Evolutionary conservation across 2,329 filamentous ascomycete species (phyloP), one percentile per base, ranked within the genome.

Genomic region (Balansia obtecta): DNA sequence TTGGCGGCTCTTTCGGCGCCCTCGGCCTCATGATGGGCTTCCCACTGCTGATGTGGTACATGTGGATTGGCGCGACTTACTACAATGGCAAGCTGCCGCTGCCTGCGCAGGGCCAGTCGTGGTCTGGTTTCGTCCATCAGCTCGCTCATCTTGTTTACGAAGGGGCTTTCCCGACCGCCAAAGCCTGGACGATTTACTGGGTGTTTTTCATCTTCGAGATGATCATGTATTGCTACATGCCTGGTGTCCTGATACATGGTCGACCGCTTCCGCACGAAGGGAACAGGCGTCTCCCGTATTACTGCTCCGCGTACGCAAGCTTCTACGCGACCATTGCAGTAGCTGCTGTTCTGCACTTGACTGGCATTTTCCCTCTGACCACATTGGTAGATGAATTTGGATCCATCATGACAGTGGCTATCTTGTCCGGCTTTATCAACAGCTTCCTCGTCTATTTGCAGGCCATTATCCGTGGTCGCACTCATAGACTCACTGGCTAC

Each of bases 11-110:
- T 3, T 64, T 77, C n/a, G 91, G 93, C 50, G 85, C 90, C 41
- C 70, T 78, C 13, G 72, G 79, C 57, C 88, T 96, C 80, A 97
- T 97, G 88, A 76, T 89, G 54, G 81, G 85, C 45, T 98, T 97
- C 69, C 93, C 93, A n/a, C 54, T 83, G 38, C 77, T 98, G 59
- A 97, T 97, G 91, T 97, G 88, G 78, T 97, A 96, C 72, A 95
- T 98, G 90, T 97, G 90, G 90, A 83, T 95, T 66, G 93, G 93
- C 48, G 86, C 91, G 33, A 90, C 84, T 46, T 95, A 91, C 71
- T 98, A 96, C 70, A 73, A 88, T 63, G 91, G 91, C 59, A 82
- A 86, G 56, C 74, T 94, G 48, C 93, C 93, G 15, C 70, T 72
- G 42, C 86, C 80, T 1, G 70, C 70, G 2, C 65, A 78, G 41